phyloP scores from a whole-genome alignment of 352 stramenopile genomes.

The Phytopythium aichiense region DNA sequence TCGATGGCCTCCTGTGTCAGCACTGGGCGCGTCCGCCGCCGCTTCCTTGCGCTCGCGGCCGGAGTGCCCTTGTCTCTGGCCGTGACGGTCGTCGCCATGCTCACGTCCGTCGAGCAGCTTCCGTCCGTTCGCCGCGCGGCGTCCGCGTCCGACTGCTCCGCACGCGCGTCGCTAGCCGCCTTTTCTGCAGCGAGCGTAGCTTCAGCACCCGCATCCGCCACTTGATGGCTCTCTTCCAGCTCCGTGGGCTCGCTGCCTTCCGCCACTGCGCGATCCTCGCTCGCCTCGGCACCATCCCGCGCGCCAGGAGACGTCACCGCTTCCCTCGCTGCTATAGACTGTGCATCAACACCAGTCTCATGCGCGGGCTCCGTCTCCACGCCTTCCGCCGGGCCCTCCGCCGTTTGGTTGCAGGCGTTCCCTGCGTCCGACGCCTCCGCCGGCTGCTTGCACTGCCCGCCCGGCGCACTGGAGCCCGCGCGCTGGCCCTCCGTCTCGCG shows the following conservation, averaged over 20 bases:
- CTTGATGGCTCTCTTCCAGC: background rate
- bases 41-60: background rate
- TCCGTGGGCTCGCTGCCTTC: background rate
- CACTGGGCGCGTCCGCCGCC: background rate
- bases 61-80: background rate
- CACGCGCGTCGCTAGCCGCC: background rate
- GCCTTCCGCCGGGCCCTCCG: no score
- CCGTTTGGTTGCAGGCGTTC: background rate
- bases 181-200: background rate
- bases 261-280: background rate
- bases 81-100: background rate
- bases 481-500: background rate
- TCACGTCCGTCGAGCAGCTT: conserved; percentile 4
- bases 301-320: background rate
- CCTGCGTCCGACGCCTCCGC: background rate
- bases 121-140: background rate
- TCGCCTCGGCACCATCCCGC: background rate
- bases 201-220: background rate
- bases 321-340: no score
- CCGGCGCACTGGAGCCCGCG: background rate
- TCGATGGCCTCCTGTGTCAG: background rate
- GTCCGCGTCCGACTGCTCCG: background rate
- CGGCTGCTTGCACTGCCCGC: background rate
- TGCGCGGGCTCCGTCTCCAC: background rate
- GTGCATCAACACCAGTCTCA: background rate